These are phyloP conservation scores for Pseudogymnoascus sp. DNA, from an alignment of 2,329 filamentous ascomycete species.

Conservation along the genomic window DNA sequence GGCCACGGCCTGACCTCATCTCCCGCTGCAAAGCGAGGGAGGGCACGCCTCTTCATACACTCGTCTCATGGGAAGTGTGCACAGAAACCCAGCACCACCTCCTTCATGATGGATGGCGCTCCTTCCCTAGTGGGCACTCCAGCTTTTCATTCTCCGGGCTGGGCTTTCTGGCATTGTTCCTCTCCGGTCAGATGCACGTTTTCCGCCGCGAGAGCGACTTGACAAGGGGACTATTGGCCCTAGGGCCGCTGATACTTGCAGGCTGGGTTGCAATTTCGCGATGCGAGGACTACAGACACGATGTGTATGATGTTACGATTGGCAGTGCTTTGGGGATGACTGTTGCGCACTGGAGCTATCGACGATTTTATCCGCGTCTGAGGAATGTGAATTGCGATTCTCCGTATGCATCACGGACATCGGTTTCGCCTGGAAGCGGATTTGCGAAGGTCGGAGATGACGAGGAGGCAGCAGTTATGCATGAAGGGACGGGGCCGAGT, in stretches of 20 bases:
- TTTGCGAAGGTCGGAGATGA: constrained; percentile 13
- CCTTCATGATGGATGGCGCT: constrained; percentile 76
- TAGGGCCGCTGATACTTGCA: constrained; percentile 52
- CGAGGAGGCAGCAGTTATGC: constrained; percentile 5
- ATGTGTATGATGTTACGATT: constrained; percentile 59
- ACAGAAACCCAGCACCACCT: constrained; percentile 60
- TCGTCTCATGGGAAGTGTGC: constrained; percentile 62
- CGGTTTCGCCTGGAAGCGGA: constrained; percentile 3
- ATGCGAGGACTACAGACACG: constrained; percentile 62
- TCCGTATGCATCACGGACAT: constrained; percentile 40
- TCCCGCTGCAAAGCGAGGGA: constrained; percentile 69
- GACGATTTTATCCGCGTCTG: constrained; percentile 53
- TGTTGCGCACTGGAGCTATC: constrained; percentile 58
- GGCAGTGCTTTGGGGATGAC: constrained; percentile 52
- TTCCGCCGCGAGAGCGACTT: constrained; percentile 41
- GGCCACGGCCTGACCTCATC: constrained; percentile 74
- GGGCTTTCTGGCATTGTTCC: constrained; percentile 63
- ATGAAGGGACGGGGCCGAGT: constrained; percentile 3
- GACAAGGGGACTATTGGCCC: constrained; percentile 46
- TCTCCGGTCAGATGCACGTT: constrained; percentile 57
- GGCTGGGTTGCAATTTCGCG: constrained; percentile 60
- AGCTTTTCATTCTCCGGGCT: constrained; percentile 73
- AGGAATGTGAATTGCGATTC: constrained; percentile 45
- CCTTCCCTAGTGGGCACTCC: constrained; percentile 73
- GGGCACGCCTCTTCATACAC: constrained; percentile 38